phyloP scores from a whole-genome alignment of 345 rosid species.

The Trapa incisa region DNA sequence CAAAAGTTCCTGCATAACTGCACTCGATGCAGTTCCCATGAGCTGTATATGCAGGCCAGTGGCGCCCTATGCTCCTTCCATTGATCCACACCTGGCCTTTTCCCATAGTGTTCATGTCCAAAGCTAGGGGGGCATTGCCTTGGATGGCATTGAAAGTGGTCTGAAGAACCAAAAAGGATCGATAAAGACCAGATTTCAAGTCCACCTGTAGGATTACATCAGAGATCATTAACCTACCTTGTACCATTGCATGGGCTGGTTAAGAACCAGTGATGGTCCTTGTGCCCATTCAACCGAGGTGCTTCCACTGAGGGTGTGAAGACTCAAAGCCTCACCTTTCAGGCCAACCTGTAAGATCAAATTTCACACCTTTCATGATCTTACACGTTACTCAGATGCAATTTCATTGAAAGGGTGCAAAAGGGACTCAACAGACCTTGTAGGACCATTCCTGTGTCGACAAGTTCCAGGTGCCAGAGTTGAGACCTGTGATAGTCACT shows the following conservation, averaged over 20 bases:
- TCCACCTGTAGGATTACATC: neutral
- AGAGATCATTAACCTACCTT: conserved; percentile 8
- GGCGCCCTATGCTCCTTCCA: conserved; percentile 36
- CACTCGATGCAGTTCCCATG: conserved; percentile 24
- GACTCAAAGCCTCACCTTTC: conserved; percentile 13
- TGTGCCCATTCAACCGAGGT: conserved; percentile 14
- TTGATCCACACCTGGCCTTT: conserved; percentile 46
- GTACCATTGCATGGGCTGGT: conserved; percentile 18
- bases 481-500: conserved; percentile 54
- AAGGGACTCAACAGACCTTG: conserved; percentile 45
- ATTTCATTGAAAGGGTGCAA: neutral
- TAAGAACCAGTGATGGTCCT: conserved; percentile 5
- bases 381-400: neutral
- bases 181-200: neutral
- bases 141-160: conserved; percentile 32
- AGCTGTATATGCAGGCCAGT: conserved; percentile 36
- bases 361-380: conserved; percentile 1
- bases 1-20: conserved; percentile 24
- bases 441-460: conserved; percentile 85
- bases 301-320: conserved; percentile 11
- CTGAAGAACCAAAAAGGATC: conserved; percentile 9
- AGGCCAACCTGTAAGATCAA: conserved; percentile 11
- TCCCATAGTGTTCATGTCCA: conserved; percentile 41
- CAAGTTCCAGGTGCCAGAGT: conserved; percentile 68
- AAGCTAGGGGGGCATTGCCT: conserved; percentile 31